These are phyloP conservation scores for Rosa rugosa DNA, from an alignment of 306 rosid genomes.

Conservation along the genomic window DNA sequence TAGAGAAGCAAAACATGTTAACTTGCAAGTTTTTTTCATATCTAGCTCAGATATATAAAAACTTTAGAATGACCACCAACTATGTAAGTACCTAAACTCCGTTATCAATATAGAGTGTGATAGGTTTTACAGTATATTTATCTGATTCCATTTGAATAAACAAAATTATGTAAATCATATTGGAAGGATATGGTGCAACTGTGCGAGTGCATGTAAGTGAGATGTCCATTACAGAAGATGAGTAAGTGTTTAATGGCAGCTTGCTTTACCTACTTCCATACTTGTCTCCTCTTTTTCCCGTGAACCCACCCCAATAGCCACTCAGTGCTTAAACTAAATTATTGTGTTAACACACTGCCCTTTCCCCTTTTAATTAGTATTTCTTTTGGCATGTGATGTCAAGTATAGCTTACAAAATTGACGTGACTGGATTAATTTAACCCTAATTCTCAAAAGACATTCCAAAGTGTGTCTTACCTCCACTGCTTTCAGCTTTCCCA, in stretches of 20 bases:
- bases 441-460: conserved; percentile 37
- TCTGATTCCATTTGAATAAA: not conserved
- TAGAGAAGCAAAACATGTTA: no score
- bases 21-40: no score
- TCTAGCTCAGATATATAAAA: no score
- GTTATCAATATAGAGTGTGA: not conserved
- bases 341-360: conserved; percentile 2
- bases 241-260: conserved; percentile 35
- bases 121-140: not conserved
- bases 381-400: conserved; percentile 61
- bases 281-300: conserved; percentile 38
- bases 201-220: conserved; percentile 48
- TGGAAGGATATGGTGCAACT: conserved; percentile 18
- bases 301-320: conserved; percentile 60
- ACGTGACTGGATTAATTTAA: conserved; percentile 43
- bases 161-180: not conserved
- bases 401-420: conserved; percentile 56
- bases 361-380: conserved; percentile 28
- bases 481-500: conserved; percentile 28
- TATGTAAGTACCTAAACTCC: not conserved
- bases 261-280: conserved; percentile 53
- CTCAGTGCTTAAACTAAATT: conserved; percentile 25
- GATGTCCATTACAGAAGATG: conserved; percentile 48
- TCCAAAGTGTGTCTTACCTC: conserved; percentile 47
- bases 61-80: not conserved